Evolutionary conservation across 768 basidiomycete species (phyloP).

Genomic region (Tricholoma sp.): DNA sequence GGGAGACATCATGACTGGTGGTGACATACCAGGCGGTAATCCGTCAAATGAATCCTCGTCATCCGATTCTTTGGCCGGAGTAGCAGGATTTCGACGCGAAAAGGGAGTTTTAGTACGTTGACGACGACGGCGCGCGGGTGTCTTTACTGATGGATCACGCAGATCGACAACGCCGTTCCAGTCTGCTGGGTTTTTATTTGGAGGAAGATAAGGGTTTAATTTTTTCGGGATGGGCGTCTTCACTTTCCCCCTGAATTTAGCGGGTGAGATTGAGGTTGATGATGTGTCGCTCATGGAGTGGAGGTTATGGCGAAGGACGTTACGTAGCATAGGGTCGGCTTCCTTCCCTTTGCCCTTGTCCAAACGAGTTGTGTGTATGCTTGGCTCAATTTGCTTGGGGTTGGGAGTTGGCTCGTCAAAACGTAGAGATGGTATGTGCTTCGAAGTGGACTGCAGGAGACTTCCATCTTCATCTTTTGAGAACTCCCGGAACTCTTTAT

Average conservation of each 20-base stretch:
- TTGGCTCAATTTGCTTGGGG: slow-evolving; percentile 8
- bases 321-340: slow-evolving; percentile 38
- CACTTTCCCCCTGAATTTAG: slow-evolving; percentile 45
- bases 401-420: slow-evolving; percentile 18
- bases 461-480: slow-evolving; percentile 35
- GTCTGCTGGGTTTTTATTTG: slow-evolving; percentile 40
- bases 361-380: slow-evolving; percentile 18
- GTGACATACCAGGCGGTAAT: slow-evolving; percentile 53
- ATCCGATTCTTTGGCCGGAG: slow-evolving; percentile 24
- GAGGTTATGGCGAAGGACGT: slow-evolving; percentile 48
- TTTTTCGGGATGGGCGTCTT: slow-evolving; percentile 54
- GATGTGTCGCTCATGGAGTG: slow-evolving; percentile 36
- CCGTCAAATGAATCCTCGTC: slow-evolving; percentile 51
- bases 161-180: slow-evolving; percentile 79
- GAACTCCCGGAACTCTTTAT: slow-evolving; percentile 56
- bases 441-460: slow-evolving; percentile 7
- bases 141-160: slow-evolving; percentile 45
- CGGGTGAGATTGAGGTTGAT: slow-evolving; percentile 38
- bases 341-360: slow-evolving; percentile 47
- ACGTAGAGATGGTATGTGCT: slow-evolving; percentile 15
- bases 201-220: slow-evolving; percentile 58
- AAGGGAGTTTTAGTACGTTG: slow-evolving; percentile 7
- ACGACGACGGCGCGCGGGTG: slow-evolving; percentile 32
- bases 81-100: slow-evolving; percentile 12
- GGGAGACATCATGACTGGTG: slow-evolving; percentile 53